Evolutionary conservation across 192 early-diverging fungal genomes (phyloP), one percentile per base, ranked within the genome.

Genomic region (Entomortierella chlamydospora): DNA sequence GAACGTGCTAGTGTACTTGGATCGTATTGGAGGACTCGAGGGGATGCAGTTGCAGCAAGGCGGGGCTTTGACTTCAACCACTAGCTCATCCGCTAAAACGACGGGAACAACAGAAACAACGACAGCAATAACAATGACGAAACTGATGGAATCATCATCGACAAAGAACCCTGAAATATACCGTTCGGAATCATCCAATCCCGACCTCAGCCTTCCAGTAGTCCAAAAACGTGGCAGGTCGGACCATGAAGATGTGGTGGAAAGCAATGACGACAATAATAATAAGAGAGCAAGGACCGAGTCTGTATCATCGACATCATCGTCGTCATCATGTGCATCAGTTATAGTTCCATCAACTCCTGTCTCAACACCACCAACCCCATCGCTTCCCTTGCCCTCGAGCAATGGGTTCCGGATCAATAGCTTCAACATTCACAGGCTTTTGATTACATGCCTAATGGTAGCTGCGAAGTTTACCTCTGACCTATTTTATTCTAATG

Each of bases 391-490:
- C 31, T 13, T 6, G 2, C 9, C 52, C 52, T 54, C 25, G 7
- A 28, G 52, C 23, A 28, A 79, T 53, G 76, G 76, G 1, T 77
- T 92, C 56, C 83, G 84, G 3, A 70, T 90, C 17, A 90, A 87
- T 60, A 90, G 91, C 3, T 88, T 83, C 58, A 93, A 90, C 64
- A 86, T 92, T 49, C 93, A 94, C 61, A 83, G 92, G 9, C 68
- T 94, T 59, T 58, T 91, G 17, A 90, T 94, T 61, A 88, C 91
- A 1, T 88, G 87, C 54, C 82, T 94, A 23, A 87, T 91, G 37
- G 84, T 93, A 18, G 92, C 92, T 15, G 86, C 90, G 53, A 94
- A 94, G 72, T 93, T 93, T 60, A 86, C 85, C 42, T 92, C 90
- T 0, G 93, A 94, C 66, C 78, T 92, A 11, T 93, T 91, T 64